Conservation (phyloP, 176 grass and related monocot genomes). For the Carex littledalei region DNA sequence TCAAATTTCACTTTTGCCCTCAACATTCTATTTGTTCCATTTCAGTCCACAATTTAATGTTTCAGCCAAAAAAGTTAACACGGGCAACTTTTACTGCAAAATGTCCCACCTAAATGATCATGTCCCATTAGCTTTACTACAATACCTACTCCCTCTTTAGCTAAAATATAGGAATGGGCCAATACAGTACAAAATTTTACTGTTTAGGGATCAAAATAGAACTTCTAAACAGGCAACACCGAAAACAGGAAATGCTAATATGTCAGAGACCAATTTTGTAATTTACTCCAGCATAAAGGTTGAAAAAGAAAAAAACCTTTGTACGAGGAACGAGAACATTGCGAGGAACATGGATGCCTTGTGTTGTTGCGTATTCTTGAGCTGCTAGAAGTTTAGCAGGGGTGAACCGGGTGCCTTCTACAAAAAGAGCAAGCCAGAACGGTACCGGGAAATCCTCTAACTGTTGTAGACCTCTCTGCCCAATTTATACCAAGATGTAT, state of each 20-base stretch:
- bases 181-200: neutral
- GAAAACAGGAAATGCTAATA: neutral
- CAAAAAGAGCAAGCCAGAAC: slow-evolving; percentile 91
- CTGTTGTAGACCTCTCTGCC: slow-evolving; percentile 65
- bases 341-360: slow-evolving; percentile 61
- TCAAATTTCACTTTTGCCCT: neutral
- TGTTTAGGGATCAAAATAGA: neutral
- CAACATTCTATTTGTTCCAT: neutral
- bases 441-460: slow-evolving; percentile 73
- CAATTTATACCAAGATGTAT: neutral
- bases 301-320: slow-evolving; percentile 43
- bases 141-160: neutral
- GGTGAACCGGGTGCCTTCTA: slow-evolving; percentile 77
- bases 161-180: neutral
- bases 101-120: neutral
- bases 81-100: neutral
- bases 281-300: neutral
- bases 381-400: slow-evolving; percentile 71
- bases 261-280: neutral
- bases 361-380: slow-evolving; percentile 84
- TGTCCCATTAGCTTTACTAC: neutral
- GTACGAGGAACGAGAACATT: slow-evolving; percentile 95
- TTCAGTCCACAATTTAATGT: neutral
- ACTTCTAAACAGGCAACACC: neutral
- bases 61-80: neutral